These are phyloP conservation scores for Phytophthora nicotianae DNA, from an alignment of 352 stramenopile species.

Conservation along the genomic window DNA sequence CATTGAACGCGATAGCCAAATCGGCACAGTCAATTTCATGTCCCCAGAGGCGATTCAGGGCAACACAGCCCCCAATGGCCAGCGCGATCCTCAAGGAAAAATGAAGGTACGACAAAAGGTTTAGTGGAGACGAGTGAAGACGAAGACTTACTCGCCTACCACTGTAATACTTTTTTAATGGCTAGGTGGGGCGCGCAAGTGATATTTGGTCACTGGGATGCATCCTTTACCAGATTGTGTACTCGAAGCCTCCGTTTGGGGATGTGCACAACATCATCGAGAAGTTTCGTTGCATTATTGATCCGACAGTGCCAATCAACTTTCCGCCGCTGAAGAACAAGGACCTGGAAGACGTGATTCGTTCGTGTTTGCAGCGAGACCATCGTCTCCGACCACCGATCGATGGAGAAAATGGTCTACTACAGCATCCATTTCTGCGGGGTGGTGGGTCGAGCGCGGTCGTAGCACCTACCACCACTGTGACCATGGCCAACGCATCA, in stretches of 20 bases:
- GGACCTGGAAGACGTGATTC: constrained; percentile 87
- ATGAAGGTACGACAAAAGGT: constrained; percentile 57
- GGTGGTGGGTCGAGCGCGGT: constrained; percentile 31
- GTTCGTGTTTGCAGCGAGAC: constrained; percentile 85
- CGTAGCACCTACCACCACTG: constrained; percentile 25
- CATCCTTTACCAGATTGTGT: constrained; percentile 98
- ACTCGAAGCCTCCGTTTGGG: constrained; percentile 95
- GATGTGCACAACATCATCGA: constrained; percentile 94
- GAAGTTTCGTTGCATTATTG: constrained; percentile 96
- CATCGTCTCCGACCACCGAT: constrained; percentile 82
- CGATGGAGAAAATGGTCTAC: constrained; percentile 69
- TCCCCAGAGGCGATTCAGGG: constrained; percentile 92
- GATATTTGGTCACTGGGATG: constrained; percentile 98
- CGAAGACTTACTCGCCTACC: background rate
- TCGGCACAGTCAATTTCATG: constrained; percentile 98
- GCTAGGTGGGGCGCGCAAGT: constrained; percentile 86
- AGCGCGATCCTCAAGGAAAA: constrained; percentile 68
- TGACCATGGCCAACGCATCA: constrained; percentile 52
- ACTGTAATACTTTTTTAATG: constrained; percentile 4
- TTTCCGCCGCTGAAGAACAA: constrained; percentile 87
- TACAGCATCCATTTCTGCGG: constrained; percentile 86
- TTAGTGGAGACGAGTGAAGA: background rate
- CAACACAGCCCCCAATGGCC: constrained; percentile 51
- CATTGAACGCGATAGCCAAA: constrained; percentile 95
- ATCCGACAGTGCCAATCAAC: constrained; percentile 90